Percentiles rank a stretch among this genome's conserved stretches.
These are phyloP conservation scores for Pleurostoma richardsiae DNA, from an alignment of 2,329 filamentous ascomycete genomes.

Conservation along the genomic window DNA sequence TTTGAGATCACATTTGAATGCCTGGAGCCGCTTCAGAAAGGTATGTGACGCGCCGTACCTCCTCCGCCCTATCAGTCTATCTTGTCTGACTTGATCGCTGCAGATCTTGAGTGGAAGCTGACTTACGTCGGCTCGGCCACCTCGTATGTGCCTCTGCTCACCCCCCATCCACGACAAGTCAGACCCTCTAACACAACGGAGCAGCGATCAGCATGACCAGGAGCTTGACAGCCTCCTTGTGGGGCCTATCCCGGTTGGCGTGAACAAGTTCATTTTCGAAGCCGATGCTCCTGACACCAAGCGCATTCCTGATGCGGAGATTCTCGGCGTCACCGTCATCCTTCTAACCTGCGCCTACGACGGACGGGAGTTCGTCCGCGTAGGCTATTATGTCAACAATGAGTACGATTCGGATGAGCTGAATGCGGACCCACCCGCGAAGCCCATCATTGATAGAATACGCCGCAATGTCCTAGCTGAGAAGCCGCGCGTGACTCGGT, in stretches of 20 bases:
- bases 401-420: constrained; percentile 94
- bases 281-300: constrained; percentile 86
- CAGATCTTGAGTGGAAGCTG: constrained; percentile 98
- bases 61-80: background rate
- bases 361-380: constrained; percentile 91
- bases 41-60: constrained; percentile 36
- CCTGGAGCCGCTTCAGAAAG: constrained; percentile 88
- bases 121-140: constrained; percentile 98
- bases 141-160: constrained; percentile 58
- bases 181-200: too few relatives aligned
- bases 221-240: constrained; percentile 96
- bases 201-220: constrained; percentile 91
- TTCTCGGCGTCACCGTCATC: constrained; percentile 94
- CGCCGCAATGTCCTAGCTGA: constrained; percentile 89
- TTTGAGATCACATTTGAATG: constrained; percentile 99
- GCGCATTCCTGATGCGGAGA: constrained; percentile 90
- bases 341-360: constrained; percentile 96
- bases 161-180: background rate
- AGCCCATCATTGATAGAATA: constrained; percentile 89
- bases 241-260: constrained; percentile 92
- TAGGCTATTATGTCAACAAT: constrained; percentile 99
- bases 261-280: constrained; percentile 98
- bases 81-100: background rate
- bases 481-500: constrained; percentile 95
- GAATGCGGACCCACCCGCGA: constrained; percentile 80